A percentile compares a stretch with the other conserved stretches of the same genome.
These are phyloP conservation scores for Urtica urens DNA, from an alignment of 306 rosid genomes.

Conservation along the genomic window DNA sequence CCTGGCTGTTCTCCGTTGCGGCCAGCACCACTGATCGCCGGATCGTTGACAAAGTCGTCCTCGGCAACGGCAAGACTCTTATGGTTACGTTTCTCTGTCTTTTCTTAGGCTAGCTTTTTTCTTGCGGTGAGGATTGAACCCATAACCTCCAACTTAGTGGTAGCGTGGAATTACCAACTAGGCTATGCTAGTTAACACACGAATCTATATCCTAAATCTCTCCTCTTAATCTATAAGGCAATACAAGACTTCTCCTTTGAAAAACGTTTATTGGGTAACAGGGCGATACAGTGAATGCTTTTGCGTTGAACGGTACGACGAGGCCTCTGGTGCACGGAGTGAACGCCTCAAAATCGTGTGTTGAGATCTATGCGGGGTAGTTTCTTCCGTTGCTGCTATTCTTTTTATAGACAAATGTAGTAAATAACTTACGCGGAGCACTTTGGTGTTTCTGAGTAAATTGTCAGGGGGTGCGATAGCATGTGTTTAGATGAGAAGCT, in stretches of 20 bases:
- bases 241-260: too few species aligned
- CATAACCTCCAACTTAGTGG: too few species aligned
- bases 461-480: background rate
- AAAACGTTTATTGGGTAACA: too few species aligned
- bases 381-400: background rate
- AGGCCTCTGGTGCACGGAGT: constrained; percentile 16
- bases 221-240: background rate
- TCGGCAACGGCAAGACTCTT: constrained; percentile 25
- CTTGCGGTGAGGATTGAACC: too few species aligned
- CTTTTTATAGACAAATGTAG: background rate
- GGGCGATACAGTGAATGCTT: constrained; percentile 23
- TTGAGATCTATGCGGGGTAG: background rate
- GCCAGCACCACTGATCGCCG: constrained; percentile 30
- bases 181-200: too few species aligned
- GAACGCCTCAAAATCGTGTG: constrained; percentile 4
- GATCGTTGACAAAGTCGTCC: constrained; percentile 15
- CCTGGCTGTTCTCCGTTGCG: constrained; percentile 32
- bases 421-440: background rate
- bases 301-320: constrained; percentile 7
- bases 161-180: too few species aligned
- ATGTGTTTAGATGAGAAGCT: constrained; percentile 2
- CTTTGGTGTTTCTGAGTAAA: background rate
- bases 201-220: too few species aligned
- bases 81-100: background rate
- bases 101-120: background rate